Conservation (phyloP, 2,329 filamentous ascomycete species). For the Dothideomycetes sp. region DNA sequence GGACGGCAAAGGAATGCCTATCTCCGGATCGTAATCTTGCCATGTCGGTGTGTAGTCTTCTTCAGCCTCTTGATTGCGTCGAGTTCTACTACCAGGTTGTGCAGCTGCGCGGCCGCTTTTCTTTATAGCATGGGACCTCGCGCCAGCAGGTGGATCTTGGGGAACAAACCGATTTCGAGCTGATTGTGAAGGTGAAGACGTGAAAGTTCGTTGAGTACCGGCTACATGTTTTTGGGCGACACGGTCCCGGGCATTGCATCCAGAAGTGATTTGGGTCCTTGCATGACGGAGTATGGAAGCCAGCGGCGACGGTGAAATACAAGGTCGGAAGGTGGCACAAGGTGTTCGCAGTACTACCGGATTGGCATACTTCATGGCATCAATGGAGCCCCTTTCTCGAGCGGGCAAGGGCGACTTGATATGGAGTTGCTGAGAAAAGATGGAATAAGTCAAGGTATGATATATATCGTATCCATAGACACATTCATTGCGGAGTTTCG, state of each 20-base stretch:
- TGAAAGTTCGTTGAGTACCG: not conserved
- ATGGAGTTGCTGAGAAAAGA: no score
- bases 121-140: not conserved
- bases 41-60: constrained; percentile 23
- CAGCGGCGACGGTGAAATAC: constrained; percentile 3
- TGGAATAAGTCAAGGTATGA: no score
- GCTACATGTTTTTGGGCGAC: not conserved
- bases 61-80: constrained; percentile 5
- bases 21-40: constrained; percentile 30
- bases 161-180: constrained; percentile 3
- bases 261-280: not conserved
- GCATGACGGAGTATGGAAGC: not conserved
- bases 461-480: no score
- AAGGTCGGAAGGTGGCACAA: constrained; percentile 12
- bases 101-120: not conserved
- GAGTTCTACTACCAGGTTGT: not conserved
- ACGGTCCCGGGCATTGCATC: not conserved
- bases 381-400: no score
- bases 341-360: constrained; percentile 23
- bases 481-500: constrained; percentile 14
- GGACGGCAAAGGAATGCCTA: constrained; percentile 27
- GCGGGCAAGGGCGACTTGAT: no score
- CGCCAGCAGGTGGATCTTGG: not conserved
- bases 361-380: constrained; percentile 27
- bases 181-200: not conserved